These are phyloP conservation scores for button mushroom (Agaricus bisporus) DNA, from an alignment of 768 basidiomycete species.

Conservation along the genomic window DNA sequence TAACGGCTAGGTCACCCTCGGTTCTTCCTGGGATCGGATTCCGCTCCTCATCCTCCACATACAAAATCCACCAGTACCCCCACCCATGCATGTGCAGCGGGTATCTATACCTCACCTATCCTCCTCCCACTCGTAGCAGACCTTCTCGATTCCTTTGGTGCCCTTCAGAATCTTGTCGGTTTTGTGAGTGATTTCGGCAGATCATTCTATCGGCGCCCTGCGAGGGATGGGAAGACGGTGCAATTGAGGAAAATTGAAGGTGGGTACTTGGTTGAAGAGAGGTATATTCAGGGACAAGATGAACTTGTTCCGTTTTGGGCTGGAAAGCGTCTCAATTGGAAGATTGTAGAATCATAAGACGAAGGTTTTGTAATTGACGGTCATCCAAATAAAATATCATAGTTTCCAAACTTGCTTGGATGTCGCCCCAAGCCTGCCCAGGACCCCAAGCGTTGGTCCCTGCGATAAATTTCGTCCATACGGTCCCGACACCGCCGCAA, in stretches of 20 bases:
- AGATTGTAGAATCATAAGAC: conserved; percentile 27
- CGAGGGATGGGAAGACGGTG: conserved; percentile 27
- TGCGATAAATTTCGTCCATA: conserved; percentile 74
- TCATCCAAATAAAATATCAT: conserved; percentile 20
- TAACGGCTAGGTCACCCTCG: conserved; percentile 66
- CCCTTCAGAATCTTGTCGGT: conserved; percentile 71
- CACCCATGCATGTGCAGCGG: conserved; percentile 79
- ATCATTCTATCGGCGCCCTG: conserved; percentile 59
- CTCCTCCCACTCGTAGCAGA: conserved; percentile 88
- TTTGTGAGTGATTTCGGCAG: conserved; percentile 81
- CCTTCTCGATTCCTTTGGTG: conserved; percentile 81
- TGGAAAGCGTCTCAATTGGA: conserved; percentile 76
- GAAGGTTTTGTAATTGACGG: background rate
- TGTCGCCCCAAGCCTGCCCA: conserved; percentile 58
- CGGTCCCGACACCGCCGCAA: conserved; percentile 67
- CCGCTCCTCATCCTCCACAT: conserved; percentile 80
- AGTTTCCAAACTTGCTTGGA: conserved; percentile 68
- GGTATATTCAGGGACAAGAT: conserved; percentile 42
- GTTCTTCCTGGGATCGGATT: conserved; percentile 97
- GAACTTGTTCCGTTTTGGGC: conserved; percentile 83
- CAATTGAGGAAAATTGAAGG: conserved; percentile 35
- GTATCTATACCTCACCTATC: conserved; percentile 92
- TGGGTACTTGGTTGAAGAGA: conserved; percentile 36
- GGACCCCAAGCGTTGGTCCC: conserved; percentile 59
- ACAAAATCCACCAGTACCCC: conserved; percentile 69